Evolutionary conservation across 1,284 basidiomycete species (phyloP).

Genomic region (Rhodotorula sp.): DNA sequence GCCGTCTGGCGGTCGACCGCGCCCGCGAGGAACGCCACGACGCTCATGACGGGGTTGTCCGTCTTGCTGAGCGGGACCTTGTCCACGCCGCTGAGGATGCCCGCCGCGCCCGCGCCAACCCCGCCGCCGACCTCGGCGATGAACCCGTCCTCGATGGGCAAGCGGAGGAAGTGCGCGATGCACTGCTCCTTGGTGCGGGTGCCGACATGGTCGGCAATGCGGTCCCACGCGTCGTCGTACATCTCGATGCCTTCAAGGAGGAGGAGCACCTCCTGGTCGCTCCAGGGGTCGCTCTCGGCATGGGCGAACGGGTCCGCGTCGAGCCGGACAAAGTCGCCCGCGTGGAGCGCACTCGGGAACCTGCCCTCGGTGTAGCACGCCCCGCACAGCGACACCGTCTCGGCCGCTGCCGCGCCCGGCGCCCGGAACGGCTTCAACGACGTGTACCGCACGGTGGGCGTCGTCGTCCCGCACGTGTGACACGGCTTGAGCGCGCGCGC

Average conservation of each 20-base stretch:
- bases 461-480: conserved; percentile 81
- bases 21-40: conserved; percentile 87
- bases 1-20: conserved; percentile 90
- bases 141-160: conserved; percentile 96
- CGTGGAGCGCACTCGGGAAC: conserved; percentile 94
- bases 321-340: conserved; percentile 94
- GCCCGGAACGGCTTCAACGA: conserved; percentile 52
- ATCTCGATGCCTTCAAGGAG: conserved; percentile 95
- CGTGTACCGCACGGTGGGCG: conserved; percentile 71
- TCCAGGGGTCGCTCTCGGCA: conserved; percentile 68
- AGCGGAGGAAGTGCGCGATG: conserved; percentile 89
- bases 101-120: conserved; percentile 51
- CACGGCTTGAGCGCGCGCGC: conserved; percentile 73
- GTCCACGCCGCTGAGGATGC: neutral
- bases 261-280: conserved; percentile 83
- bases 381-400: conserved; percentile 70
- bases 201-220: conserved; percentile 87
- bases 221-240: conserved; percentile 96
- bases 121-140: conserved; percentile 62
- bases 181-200: conserved; percentile 91
- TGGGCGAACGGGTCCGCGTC: conserved; percentile 59
- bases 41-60: conserved; percentile 98
- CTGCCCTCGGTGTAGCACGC: conserved; percentile 94
- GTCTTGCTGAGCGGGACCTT: conserved; percentile 87
- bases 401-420: neutral